Evolutionary conservation across 768 basidiomycete species (phyloP), one percentile per base, ranked within the genome.

Genomic region (Lentinula sp.): DNA sequence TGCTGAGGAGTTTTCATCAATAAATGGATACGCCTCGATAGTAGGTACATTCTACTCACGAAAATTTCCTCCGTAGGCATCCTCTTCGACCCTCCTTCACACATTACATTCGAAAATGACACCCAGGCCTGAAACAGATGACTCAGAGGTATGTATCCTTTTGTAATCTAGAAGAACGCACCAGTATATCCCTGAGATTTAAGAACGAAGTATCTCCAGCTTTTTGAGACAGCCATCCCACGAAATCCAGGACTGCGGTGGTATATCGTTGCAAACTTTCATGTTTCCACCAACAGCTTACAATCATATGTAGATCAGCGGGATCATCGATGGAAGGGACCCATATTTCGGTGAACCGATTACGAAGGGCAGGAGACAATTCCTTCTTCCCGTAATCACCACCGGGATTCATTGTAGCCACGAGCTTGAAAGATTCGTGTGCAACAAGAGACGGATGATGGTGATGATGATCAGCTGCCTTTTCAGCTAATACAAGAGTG

Each of bases 351-450:
- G 97, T 99, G 75, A 99, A 99, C 4, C 97, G 86, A 74, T 98
- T 99, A 18, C 97, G 86, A 42, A 99, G 78, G 0, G 97, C 97
- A 36, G 95, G 96, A 1, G 97, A 98, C 2, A 99, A 77, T 70
- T 99, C 97, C 71, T 98, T 99, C 79, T 99, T 99, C 23, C 97
- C 97, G 67, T 95, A 98, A 69, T 99, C 97, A 13, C 97, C 97
- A 18, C 97, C 97, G 0, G 97, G 97, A 71, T 99, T 99, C 97
- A 99, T 99, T 2, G 97, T 98, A 2, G 97, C 94, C 0, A 98
- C 79, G 41, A 99, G 85, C 70, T 95, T 89, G 80, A 99, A 99
- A 1, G 74, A 75, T 3, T 80, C 74, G 6, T 76, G 70, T 7
- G 94, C 95, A 18, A 73, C 76, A 45, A 98, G 77, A 6, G 80